Evolutionary conservation across 192 early-diverging fungal species (phyloP).

Genomic region (Coemansia sp.): DNA sequence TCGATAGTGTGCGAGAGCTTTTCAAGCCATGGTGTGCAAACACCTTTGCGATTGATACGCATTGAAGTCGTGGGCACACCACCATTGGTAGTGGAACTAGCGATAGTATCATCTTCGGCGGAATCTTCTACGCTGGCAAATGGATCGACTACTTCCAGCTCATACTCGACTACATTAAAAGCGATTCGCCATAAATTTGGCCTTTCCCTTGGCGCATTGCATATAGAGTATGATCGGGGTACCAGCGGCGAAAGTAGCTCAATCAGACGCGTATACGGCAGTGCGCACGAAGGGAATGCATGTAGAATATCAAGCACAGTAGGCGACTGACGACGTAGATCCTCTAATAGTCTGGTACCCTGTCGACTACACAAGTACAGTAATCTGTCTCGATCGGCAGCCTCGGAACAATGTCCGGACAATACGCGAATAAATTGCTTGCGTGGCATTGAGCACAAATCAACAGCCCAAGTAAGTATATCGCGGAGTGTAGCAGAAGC

Average conservation of each 20-base stretch:
- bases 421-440: slow-evolving; percentile 81
- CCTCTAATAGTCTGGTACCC: slow-evolving; percentile 64
- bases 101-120: not conserved
- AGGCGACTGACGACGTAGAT: slow-evolving; percentile 65
- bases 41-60: slow-evolving; percentile 55
- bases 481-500: slow-evolving; percentile 56
- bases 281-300: slow-evolving; percentile 75
- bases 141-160: slow-evolving; percentile 39
- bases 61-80: not conserved
- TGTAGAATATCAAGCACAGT: slow-evolving; percentile 78
- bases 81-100: not conserved
- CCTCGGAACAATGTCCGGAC: slow-evolving; percentile 73
- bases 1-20: slow-evolving; percentile 37
- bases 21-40: slow-evolving; percentile 85
- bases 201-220: slow-evolving; percentile 61
- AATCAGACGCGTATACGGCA: slow-evolving; percentile 66
- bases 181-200: slow-evolving; percentile 62
- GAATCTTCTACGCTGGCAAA: slow-evolving; percentile 25
- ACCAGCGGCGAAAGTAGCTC: slow-evolving; percentile 75
- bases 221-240: slow-evolving; percentile 89
- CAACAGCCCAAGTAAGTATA: slow-evolving; percentile 72
- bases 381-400: slow-evolving; percentile 70
- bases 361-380: slow-evolving; percentile 80
- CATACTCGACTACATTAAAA: slow-evolving; percentile 85
- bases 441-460: slow-evolving; percentile 69